phyloP scores from a whole-genome alignment of 1,139 yeast species.

The Kurtzmaniella quercitrusa region DNA sequence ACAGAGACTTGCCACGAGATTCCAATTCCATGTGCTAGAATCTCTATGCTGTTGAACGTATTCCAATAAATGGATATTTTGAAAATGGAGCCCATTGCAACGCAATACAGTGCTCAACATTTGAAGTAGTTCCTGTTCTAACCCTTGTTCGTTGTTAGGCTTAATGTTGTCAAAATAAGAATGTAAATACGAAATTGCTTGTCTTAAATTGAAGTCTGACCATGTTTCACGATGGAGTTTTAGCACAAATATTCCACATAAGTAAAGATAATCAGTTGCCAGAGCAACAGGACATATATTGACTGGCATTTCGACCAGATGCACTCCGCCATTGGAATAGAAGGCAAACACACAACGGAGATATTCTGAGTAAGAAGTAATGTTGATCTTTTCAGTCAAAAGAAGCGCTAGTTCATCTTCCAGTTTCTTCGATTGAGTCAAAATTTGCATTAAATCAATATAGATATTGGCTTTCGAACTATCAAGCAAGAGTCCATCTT shows the following conservation, averaged over 20 bases:
- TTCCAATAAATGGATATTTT: neutral
- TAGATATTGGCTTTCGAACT: conserved; percentile 6
- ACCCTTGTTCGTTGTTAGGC: neutral
- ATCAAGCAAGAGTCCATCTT: conserved; percentile 5
- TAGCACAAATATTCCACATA: conserved; percentile 1
- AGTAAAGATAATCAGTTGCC: neutral
- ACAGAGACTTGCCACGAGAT: conserved; percentile 5
- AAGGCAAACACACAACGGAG: neutral
- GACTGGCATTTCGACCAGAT: neutral
- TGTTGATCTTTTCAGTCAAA: neutral
- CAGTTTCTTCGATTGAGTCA: neutral
- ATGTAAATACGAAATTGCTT: neutral
- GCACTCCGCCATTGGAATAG: neutral
- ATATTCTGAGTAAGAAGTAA: neutral
- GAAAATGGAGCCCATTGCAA: neutral
- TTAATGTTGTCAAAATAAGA: neutral
- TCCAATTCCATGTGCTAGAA: conserved; percentile 15
- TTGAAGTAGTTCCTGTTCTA: neutral
- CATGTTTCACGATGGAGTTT: neutral
- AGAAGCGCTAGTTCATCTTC: neutral
- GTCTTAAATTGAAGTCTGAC: neutral
- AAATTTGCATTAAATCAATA: neutral
- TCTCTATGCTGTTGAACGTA: neutral
- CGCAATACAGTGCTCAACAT: neutral
- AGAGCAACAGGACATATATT: neutral